Evolutionary conservation across 805 yeast species (phyloP).

Genomic region (Saccharomyces cerevisiae): DNA sequence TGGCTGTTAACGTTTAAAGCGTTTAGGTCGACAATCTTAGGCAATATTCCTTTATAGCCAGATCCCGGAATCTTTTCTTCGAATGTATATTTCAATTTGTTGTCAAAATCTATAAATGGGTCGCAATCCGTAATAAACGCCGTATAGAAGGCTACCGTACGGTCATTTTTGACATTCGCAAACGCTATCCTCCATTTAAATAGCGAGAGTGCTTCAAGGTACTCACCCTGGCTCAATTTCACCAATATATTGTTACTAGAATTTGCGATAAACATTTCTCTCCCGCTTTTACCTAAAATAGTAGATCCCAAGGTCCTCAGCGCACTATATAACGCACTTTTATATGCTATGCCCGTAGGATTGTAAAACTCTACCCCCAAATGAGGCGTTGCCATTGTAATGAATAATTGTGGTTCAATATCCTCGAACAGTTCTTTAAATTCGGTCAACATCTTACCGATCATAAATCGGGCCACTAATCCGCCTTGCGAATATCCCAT

Average conservation of each 20-base stretch:
- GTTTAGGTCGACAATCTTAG: constrained; percentile 23
- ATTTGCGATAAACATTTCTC: constrained; percentile 57
- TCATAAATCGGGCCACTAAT: constrained; percentile 65
- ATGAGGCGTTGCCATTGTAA: constrained; percentile 77
- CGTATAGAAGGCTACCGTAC: constrained; percentile 84
- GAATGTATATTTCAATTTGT: constrained; percentile 39
- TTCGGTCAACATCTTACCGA: constrained; percentile 56
- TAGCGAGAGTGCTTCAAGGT: constrained; percentile 43
- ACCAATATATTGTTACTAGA: constrained; percentile 37
- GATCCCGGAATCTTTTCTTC: constrained; percentile 33
- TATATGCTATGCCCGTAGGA: constrained; percentile 23
- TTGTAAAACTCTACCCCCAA: constrained; percentile 50
- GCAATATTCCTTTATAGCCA: constrained; percentile 13
- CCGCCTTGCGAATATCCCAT: constrained; percentile 92
- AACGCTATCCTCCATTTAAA: constrained; percentile 54
- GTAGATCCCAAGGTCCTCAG: constrained; percentile 48
- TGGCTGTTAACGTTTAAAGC: neutral
- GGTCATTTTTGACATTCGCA: constrained; percentile 73
- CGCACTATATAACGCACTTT: constrained; percentile 15
- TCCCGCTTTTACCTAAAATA: constrained; percentile 60
- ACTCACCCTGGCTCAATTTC: constrained; percentile 34
- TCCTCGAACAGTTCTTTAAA: constrained; percentile 44
- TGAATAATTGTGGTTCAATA: constrained; percentile 53
- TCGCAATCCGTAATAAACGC: constrained; percentile 64
- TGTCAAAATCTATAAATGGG: constrained; percentile 61